These are phyloP conservation scores for Scedosporium dehoogii DNA, from an alignment of 2,329 filamentous ascomycete genomes.

Conservation along the genomic window DNA sequence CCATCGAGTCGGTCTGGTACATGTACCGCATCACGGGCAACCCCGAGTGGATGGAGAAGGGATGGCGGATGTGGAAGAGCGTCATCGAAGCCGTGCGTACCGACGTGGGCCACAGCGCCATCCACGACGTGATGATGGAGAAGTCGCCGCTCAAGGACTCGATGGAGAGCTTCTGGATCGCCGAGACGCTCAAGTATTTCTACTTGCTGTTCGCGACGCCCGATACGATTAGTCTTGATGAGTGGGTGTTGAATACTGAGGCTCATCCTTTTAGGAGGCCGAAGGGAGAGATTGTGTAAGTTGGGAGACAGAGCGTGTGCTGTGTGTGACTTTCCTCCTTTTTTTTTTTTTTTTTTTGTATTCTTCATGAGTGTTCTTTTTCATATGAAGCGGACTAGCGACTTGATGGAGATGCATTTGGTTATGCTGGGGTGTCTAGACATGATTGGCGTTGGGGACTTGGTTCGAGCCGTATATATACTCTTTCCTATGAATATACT, in stretches of 20 bases:
- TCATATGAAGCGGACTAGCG: neutral
- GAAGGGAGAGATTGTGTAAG: conserved; percentile 5
- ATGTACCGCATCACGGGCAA: conserved; percentile 87
- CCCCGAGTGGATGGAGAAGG: conserved; percentile 62
- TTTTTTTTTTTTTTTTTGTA: neutral
- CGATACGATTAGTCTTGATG: conserved; percentile 54
- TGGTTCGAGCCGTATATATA: too few relatives aligned
- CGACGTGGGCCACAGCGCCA: conserved; percentile 58
- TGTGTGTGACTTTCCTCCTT: neutral
- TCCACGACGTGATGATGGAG: conserved; percentile 48
- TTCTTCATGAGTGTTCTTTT: neutral
- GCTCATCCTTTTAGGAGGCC: conserved; percentile 48
- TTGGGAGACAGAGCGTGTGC: neutral
- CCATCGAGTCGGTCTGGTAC: conserved; percentile 81
- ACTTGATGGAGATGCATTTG: too few relatives aligned
- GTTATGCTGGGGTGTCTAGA: neutral
- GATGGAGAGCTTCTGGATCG: conserved; percentile 88
- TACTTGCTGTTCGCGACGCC: conserved; percentile 69
- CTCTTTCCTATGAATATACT: too few relatives aligned
- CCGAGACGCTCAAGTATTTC: conserved; percentile 89
- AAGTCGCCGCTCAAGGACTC: conserved; percentile 40
- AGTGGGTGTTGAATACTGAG: conserved; percentile 58
- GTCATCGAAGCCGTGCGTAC: conserved; percentile 59
- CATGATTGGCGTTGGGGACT: neutral
- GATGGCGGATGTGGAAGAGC: conserved; percentile 76